Evolutionary conservation across 257 asterid genomes (phyloP).

Genomic region (Solanum corneliomulleri): DNA sequence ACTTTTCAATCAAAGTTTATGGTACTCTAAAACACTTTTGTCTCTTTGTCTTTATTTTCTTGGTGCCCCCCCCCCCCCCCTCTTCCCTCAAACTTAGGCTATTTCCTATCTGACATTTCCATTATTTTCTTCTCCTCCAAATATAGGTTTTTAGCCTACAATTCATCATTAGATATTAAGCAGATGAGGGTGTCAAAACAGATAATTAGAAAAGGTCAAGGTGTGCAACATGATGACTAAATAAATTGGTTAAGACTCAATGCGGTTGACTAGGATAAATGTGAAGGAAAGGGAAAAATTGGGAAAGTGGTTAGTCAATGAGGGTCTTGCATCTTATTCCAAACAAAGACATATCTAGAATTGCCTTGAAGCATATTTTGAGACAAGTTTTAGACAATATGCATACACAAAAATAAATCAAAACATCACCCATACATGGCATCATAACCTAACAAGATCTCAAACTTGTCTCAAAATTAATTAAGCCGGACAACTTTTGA

Average conservation of each 20-base stretch:
- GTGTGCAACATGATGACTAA: not conserved
- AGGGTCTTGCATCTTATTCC: not conserved
- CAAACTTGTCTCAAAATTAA: not conserved
- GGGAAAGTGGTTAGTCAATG: not conserved
- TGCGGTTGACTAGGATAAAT: not conserved
- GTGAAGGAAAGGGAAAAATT: not conserved
- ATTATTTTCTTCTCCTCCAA: not conserved
- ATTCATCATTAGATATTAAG: not conserved
- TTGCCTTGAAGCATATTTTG: not conserved
- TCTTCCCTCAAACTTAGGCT: not conserved
- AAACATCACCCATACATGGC: not conserved
- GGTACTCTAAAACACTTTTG: not conserved
- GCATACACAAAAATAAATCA: too few relatives aligned
- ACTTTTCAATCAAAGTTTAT: not conserved
- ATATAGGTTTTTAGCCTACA: not conserved
- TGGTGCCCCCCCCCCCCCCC: not conserved
- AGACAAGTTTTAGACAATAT: not conserved
- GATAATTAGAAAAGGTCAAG: not conserved
- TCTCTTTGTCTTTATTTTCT: not conserved
- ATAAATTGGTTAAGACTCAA: not conserved
- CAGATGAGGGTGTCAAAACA: not conserved
- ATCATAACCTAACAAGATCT: not conserved
- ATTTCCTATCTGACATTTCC: not conserved
- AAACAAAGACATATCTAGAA: not conserved
- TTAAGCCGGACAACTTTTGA: not conserved